phyloP scores from a whole-genome alignment of 2,329 filamentous ascomycete genomes.

The Epichloe elymi region DNA sequence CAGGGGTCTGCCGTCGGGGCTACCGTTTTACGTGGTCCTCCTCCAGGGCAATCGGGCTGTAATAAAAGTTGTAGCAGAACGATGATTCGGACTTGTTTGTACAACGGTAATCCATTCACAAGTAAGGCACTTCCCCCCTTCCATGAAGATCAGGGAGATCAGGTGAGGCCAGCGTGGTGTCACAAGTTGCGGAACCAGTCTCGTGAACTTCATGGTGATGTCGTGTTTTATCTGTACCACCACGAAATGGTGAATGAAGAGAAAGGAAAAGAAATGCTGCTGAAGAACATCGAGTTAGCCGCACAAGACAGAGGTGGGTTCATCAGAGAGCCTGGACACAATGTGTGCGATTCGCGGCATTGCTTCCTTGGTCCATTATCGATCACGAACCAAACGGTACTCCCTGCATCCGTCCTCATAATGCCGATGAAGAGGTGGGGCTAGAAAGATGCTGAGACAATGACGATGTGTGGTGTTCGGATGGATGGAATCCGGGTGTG shows the following conservation, averaged over 20 bases:
- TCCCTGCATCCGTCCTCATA: not conserved
- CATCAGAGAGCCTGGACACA: not conserved
- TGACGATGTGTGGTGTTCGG: not conserved
- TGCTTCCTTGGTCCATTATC: not conserved
- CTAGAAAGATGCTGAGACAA: not conserved
- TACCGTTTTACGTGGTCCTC: too few species aligned
- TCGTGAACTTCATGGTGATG: not conserved
- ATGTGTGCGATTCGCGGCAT: not conserved
- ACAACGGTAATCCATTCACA: not conserved
- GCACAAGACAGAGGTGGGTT: not conserved
- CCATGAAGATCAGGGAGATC: not conserved
- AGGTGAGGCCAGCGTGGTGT: not conserved
- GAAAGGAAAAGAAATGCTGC: not conserved
- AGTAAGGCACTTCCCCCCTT: not conserved
- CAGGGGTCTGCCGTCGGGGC: too few species aligned
- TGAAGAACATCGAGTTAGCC: not conserved
- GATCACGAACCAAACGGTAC: not conserved
- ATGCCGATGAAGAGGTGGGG: slow-evolving; percentile 2
- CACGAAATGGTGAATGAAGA: not conserved
- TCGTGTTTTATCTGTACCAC: not conserved
- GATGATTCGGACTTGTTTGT: not conserved
- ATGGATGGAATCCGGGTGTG: not conserved
- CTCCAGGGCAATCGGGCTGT: too few species aligned
- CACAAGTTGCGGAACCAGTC: not conserved
- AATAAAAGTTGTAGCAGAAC: too few species aligned